Percentiles rank a stretch among this genome's conserved stretches.
Evolutionary conservation across 495 filamentous ascomycete species (phyloP).

Genomic region (Podospora fimiseda): DNA sequence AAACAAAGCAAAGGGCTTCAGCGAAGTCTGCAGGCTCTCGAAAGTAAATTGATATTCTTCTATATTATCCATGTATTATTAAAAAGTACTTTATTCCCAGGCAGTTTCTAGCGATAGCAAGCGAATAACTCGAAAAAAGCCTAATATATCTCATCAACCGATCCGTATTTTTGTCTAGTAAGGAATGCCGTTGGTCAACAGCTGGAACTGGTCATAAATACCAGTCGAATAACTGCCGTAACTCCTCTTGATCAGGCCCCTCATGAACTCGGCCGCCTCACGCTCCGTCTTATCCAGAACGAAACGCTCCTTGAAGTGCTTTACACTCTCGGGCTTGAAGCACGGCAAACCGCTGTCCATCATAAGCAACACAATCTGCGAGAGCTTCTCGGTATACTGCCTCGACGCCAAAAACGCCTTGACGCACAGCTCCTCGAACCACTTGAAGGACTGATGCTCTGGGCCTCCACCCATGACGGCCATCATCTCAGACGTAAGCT

Average conservation of each 20-base stretch:
- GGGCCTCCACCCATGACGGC: conserved; percentile 91
- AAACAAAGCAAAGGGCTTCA: too few relatives aligned
- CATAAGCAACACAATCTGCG: conserved; percentile 88
- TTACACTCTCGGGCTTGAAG: conserved; percentile 94
- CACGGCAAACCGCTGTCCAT: conserved; percentile 93
- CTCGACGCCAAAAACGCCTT: conserved; percentile 94
- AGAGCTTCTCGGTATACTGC: conserved; percentile 76
- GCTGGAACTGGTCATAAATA: conserved; percentile 94
- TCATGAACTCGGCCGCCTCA: conserved; percentile 93
- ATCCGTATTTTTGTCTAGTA: conserved; percentile 42
- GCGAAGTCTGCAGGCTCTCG: not conserved
- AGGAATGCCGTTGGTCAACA: conserved; percentile 95
- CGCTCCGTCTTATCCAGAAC: conserved; percentile 88
- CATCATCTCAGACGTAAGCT: conserved; percentile 94
- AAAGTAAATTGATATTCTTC: not conserved
- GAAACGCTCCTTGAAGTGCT: conserved; percentile 88
- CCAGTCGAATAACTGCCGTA: conserved; percentile 82
- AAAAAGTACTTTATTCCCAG: too few relatives aligned
- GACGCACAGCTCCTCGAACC: conserved; percentile 93
- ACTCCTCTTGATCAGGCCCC: conserved; percentile 78
- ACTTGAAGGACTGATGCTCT: conserved; percentile 79
- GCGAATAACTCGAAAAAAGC: not conserved
- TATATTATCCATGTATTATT: conserved; percentile 1
- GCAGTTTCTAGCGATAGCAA: too few relatives aligned
- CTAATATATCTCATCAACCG: not conserved